phyloP scores from a whole-genome alignment of 352 stramenopile species.

The Thalassiosira mediterranea region DNA sequence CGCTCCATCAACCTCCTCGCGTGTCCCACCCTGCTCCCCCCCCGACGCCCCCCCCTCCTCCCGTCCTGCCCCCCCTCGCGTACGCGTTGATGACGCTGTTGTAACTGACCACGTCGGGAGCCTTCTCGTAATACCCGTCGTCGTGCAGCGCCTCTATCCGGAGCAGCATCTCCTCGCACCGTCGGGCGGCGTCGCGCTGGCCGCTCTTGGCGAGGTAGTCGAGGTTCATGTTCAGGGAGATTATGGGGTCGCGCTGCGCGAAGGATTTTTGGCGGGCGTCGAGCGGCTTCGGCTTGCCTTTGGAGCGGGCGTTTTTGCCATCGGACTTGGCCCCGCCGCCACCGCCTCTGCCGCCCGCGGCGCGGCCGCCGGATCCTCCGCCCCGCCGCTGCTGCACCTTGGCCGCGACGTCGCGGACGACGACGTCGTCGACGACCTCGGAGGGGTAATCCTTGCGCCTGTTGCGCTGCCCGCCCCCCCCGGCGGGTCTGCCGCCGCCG shows the following conservation, averaged over 20 bases:
- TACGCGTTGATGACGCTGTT: slow-evolving; percentile 80
- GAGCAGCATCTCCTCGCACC: slow-evolving; percentile 69
- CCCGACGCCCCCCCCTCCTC: not conserved
- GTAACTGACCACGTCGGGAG: slow-evolving; percentile 70
- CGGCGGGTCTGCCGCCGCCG: not conserved
- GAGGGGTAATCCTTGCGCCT: not conserved
- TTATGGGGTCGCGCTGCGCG: slow-evolving; percentile 55
- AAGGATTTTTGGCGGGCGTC: slow-evolving; percentile 44
- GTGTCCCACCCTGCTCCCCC: slow-evolving; percentile 10
- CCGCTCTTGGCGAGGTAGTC: slow-evolving; percentile 61
- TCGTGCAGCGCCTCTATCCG: slow-evolving; percentile 65
- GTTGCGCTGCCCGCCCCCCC: not conserved
- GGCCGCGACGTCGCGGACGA: not conserved
- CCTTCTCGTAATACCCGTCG: slow-evolving; percentile 74
- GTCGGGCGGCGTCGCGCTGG: slow-evolving; percentile 43
- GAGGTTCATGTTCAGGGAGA: slow-evolving; percentile 77
- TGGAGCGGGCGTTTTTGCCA: not conserved
- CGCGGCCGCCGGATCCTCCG: no score
- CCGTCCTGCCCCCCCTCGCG: slow-evolving; percentile 28
- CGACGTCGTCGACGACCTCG: not conserved
- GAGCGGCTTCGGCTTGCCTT: not conserved
- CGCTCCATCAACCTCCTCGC: slow-evolving; percentile 31
- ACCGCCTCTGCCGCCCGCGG: no score
- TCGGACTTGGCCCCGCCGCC: no score
- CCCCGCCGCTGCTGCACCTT: no score